A percentile compares a stretch with the other conserved stretches of the same genome.
Evolutionary conservation across 192 early-diverging fungal species (phyloP).

Genomic region (Backusella macrospora): DNA sequence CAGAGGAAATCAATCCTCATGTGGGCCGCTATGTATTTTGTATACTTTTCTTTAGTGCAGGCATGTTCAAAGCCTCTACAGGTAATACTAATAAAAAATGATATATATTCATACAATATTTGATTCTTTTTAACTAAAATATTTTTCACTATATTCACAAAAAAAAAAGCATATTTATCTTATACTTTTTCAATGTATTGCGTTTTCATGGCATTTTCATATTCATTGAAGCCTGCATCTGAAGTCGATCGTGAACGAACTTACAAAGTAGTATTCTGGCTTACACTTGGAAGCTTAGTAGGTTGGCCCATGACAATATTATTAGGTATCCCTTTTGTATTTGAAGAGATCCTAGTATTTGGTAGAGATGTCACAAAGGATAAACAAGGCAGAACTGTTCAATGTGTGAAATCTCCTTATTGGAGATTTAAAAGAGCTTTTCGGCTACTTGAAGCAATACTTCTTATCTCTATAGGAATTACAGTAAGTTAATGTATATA

Average conservation of each 20-base stretch:
- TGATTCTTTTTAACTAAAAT: background rate
- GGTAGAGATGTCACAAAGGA: constrained; percentile 44
- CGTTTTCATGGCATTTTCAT: constrained; percentile 73
- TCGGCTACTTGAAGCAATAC: constrained; percentile 43
- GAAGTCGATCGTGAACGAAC: constrained; percentile 47
- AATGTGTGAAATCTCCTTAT: constrained; percentile 32
- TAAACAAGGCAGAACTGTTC: constrained; percentile 15
- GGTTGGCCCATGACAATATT: constrained; percentile 90
- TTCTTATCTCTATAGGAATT: constrained; percentile 37
- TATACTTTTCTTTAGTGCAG: constrained; percentile 68
- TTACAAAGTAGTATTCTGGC: constrained; percentile 57
- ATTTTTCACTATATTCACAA: background rate
- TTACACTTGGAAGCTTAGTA: constrained; percentile 62
- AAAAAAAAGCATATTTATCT: constrained; percentile 71
- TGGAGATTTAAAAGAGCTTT: constrained; percentile 48
- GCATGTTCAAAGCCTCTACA: constrained; percentile 82
- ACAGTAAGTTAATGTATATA: constrained; percentile 32
- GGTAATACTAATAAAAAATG: constrained; percentile 46
- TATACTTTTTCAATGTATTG: constrained; percentile 91
- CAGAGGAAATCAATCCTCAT: constrained; percentile 56
- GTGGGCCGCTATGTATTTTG: constrained; percentile 70
- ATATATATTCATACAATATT: background rate
- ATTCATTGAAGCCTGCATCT: constrained; percentile 60
- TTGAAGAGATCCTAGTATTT: constrained; percentile 68
- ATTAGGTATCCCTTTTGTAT: constrained; percentile 72